A percentile compares a stretch with the other conserved stretches of the same genome.
phyloP scores from a whole-genome alignment of 164 flowering plant species.

The Piper longum region DNA sequence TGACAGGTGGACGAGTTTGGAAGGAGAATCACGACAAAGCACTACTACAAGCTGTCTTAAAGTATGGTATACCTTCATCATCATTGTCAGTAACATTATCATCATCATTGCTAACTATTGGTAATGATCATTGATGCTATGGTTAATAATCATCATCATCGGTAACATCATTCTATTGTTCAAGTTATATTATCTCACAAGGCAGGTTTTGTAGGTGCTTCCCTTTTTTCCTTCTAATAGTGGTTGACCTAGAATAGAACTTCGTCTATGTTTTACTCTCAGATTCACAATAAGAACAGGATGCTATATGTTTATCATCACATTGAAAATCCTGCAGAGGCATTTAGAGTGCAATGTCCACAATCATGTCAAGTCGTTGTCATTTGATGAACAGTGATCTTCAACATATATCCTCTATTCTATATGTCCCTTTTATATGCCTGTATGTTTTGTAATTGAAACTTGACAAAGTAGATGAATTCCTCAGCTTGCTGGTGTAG shows the following conservation, averaged over 20 bases:
- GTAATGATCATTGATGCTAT: not conserved
- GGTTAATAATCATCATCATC: too few relatives aligned
- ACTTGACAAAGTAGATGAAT: too few relatives aligned
- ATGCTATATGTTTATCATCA: too few relatives aligned
- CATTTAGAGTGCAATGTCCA: not conserved
- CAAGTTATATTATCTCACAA: too few relatives aligned
- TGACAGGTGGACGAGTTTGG: conserved; percentile 72
- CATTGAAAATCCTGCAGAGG: not conserved
- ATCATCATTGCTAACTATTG: not conserved
- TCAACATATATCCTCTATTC: not conserved
- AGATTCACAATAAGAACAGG: too few relatives aligned
- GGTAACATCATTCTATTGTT: too few relatives aligned
- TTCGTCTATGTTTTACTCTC: too few relatives aligned
- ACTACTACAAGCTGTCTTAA: conserved; percentile 59
- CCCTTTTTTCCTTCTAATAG: not conserved
- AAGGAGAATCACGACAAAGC: conserved; percentile 67
- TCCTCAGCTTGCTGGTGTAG: too few relatives aligned
- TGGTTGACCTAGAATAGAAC: too few relatives aligned
- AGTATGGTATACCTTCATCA: conserved; percentile 31
- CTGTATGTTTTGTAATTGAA: too few relatives aligned
- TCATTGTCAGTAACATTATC: not conserved
- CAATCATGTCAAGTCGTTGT: not conserved
- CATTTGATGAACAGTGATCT: not conserved
- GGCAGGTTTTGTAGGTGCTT: too few relatives aligned
- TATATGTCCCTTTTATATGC: too few relatives aligned